Evolutionary conservation across 495 filamentous ascomycete genomes (phyloP), one percentile per base, ranked within the genome.

Genomic region (Aspergillus asperescens): DNA sequence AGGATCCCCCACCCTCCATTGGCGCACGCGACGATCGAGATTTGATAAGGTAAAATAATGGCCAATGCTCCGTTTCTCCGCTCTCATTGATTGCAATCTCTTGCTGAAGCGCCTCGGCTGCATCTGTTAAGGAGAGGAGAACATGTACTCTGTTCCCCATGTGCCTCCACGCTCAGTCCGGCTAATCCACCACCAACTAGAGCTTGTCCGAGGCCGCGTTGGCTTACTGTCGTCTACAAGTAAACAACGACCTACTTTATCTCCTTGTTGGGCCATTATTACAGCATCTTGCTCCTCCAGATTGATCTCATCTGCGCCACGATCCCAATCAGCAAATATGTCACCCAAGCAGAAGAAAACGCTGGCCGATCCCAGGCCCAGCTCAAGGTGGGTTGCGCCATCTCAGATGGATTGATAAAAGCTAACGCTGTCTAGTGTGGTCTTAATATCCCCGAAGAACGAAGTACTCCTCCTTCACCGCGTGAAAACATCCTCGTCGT

Each of bases 401-500:
- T 16, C 22, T 18, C 24, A 28, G n/a, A 9, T 18, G 4, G 10
- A 7, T 4, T 19, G 28, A 8, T 13, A 22, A 31, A 15, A 10
- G 46, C 46, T 49, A 20, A 49, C 37, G 1, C 38, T 49, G n/a
- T 1, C 5, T 54, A 95, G 89, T 61, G 81, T 98, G 38, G 74
- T 98, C 40, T 78, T 97, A 23, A 70, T 98, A 34, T 96, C 93
- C 0, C 85, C 89, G 0, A 76, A 74, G 48, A 96, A 96, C 64
- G 81, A 94, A 62, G 80, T 97, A 34, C 80, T 98, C 18, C 80
- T 97, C 18, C 81, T 98, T 2, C 89, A 90, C 60, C 83, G 93
- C 46, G 89, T 96, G 10, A 75, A 83, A 42, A 87, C 82, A 1
- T 92, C 90, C 2, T 81, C 77, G 5, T 85, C 90, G 19, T 98